Percentiles rank a stretch among this genome's conserved stretches.
Evolutionary conservation across 768 basidiomycete genomes (phyloP).

Genomic region (Suillus subluteus): DNA sequence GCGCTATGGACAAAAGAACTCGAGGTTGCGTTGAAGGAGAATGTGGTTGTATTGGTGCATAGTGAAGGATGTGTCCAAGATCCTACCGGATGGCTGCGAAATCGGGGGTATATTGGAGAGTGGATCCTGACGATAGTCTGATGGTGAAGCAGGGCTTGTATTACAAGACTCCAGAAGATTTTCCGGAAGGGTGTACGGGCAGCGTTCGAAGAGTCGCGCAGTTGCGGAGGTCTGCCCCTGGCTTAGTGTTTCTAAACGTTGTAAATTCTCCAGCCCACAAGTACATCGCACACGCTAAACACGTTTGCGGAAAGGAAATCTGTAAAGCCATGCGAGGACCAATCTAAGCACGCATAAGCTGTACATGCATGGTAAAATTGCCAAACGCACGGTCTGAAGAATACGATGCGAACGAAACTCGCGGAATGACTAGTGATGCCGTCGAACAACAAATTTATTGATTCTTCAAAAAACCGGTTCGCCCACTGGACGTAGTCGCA

Average conservation of each 20-base stretch:
- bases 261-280: constrained; percentile 52
- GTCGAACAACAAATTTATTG: neutral
- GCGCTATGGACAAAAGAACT: constrained; percentile 96
- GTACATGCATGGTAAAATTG: too few relatives aligned
- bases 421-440: neutral
- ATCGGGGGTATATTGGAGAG: constrained; percentile 82
- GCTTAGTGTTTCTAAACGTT: constrained; percentile 81
- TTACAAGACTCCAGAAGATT: constrained; percentile 76
- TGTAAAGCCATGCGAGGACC: constrained; percentile 55
- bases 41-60: constrained; percentile 43
- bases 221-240: constrained; percentile 74
- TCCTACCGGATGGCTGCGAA: constrained; percentile 79
- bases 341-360: neutral
- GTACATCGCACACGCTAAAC: constrained; percentile 9
- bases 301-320: constrained; percentile 70
- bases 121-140: constrained; percentile 86
- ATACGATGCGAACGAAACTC: neutral
- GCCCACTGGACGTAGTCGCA: neutral
- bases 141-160: constrained; percentile 75
- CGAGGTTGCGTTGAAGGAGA: constrained; percentile 57
- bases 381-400: neutral
- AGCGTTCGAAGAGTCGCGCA: constrained; percentile 93
- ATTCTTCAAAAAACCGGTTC: neutral
- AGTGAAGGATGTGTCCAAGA: constrained; percentile 64
- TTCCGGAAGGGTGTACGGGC: constrained; percentile 89